These are phyloP conservation scores for Naganishia vaughanmartiniae DNA, from an alignment of 768 basidiomycete species.

Conservation along the genomic window DNA sequence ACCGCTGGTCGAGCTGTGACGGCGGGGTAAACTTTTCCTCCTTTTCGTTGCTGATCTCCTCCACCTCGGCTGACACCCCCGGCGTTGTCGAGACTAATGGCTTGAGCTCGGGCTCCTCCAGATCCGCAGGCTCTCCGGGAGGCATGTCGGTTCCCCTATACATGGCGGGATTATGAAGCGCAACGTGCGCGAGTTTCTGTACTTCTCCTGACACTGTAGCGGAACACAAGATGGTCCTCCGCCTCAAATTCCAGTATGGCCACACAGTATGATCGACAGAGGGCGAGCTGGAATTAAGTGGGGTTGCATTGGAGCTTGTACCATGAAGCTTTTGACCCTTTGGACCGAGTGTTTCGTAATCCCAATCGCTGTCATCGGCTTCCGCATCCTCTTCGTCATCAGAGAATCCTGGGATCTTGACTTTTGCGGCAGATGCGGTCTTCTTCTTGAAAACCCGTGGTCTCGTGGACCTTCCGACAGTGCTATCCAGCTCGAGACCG, in stretches of 20 bases:
- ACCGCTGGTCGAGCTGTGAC: slow-evolving; percentile 87
- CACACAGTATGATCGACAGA: slow-evolving; percentile 38
- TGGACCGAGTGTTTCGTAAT: slow-evolving; percentile 30
- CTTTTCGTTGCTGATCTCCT: slow-evolving; percentile 30
- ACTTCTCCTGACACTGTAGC: slow-evolving; percentile 95
- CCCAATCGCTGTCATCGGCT: slow-evolving; percentile 31
- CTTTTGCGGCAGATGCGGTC: slow-evolving; percentile 59
- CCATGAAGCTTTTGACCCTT: not conserved
- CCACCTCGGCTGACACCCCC: slow-evolving; percentile 32
- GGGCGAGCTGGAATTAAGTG: not conserved
- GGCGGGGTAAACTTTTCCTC: slow-evolving; percentile 78
- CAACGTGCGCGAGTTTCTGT: slow-evolving; percentile 81
- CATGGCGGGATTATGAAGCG: slow-evolving; percentile 74
- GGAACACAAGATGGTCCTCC: slow-evolving; percentile 89
- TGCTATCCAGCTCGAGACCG: slow-evolving; percentile 55
- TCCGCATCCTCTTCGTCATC: slow-evolving; percentile 50
- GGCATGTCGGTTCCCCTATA: slow-evolving; percentile 67
- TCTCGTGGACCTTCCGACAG: slow-evolving; percentile 55
- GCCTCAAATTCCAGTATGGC: slow-evolving; percentile 53
- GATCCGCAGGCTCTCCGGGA: slow-evolving; percentile 49
- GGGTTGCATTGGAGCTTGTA: not conserved
- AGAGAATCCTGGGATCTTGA: slow-evolving; percentile 66
- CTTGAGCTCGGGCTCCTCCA: slow-evolving; percentile 33
- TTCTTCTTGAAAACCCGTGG: slow-evolving; percentile 54
- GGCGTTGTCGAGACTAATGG: slow-evolving; percentile 12